Base-by-base conservation (phyloP, 345 rosid genomes). In the Linum lewisii region DNA sequence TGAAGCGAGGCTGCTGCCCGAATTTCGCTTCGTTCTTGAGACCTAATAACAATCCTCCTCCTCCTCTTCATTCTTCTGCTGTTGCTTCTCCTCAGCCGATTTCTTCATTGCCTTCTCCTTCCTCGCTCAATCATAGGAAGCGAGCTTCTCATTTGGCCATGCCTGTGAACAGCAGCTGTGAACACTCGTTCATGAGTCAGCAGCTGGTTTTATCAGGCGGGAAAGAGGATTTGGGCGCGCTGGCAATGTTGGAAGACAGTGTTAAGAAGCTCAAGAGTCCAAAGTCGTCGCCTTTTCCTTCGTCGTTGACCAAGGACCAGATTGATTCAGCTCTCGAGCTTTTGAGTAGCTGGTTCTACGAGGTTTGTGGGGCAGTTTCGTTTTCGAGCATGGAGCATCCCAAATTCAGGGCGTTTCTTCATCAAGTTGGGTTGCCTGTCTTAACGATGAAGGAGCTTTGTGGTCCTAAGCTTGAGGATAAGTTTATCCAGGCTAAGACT, bases 191-290 rank as follows among this genome's bases (percentile, higher is more conserved):
- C 45, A 51, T n/a, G 11, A 67, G 66, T n/a, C 77, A 74, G 21
- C 81, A 74, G 74, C 69, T 81, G 70, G 72, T 72, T 60, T 63
- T 81, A 20, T 81, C 82, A 2, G 82, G 85, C 45, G 85, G 82
- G 6, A 76, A 78, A 57, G 82, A 81, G 8, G 85, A 81, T 63
- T 68, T 76, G 65, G 78, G 71, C 20, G 71, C 85, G 13, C 66
- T 81, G 45, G 85, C 82, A 19, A 76, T 73, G 82, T 68, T 81
- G 72, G 85, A 81, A 66, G 74, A 78, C 44, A 81, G 85, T 58
- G 77, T 81, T 6, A 81, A 78, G 78, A 78, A 64, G 81, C 79
- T 78, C 21, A 81, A 81, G 75, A 78, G 82, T 57, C 79, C 81
- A 6, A 78, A 81, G 63, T 47, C 79, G 9, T 72, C 76, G 25